Conservation (phyloP, 1,284 basidiomycete genomes). For the Cryptococcus sp. region DNA sequence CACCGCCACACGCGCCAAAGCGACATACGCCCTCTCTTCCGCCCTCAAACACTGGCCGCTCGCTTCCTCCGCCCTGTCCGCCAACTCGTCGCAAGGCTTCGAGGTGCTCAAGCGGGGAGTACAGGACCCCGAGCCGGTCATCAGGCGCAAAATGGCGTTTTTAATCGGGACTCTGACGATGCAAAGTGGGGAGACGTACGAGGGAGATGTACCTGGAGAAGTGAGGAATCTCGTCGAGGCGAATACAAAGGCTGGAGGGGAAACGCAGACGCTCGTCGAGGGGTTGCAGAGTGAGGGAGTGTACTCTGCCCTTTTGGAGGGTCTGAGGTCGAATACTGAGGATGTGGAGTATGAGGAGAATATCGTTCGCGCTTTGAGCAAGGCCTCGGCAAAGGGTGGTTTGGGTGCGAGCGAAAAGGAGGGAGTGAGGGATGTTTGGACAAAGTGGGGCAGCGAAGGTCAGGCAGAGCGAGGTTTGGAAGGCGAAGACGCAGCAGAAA, state of each 20-base stretch:
- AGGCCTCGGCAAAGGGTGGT: conserved; percentile 35
- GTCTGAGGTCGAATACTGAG: conserved; percentile 46
- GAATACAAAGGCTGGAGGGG: conserved; percentile 8
- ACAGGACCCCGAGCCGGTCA: conserved; percentile 66
- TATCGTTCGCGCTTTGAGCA: conserved; percentile 56
- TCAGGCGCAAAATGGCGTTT: conserved; percentile 81
- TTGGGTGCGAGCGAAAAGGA: conserved; percentile 38
- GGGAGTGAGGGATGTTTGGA: conserved; percentile 28
- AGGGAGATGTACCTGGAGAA: conserved; percentile 41
- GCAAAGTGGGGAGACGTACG: conserved; percentile 54
- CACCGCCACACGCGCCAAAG: conserved; percentile 64
- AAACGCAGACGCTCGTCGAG: conserved; percentile 24
- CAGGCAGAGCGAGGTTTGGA: conserved; percentile 32
- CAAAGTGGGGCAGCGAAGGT: conserved; percentile 27
- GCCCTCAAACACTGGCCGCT: conserved; percentile 63
- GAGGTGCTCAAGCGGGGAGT: conserved; percentile 22
- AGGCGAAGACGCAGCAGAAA: conserved; percentile 28
- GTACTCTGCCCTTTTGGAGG: conserved; percentile 24
- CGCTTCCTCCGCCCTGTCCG: conserved; percentile 21
- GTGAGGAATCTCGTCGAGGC: conserved; percentile 31
- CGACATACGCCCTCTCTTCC: conserved; percentile 79
- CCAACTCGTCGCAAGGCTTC: conserved; percentile 21
- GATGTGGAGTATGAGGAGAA: conserved; percentile 82
- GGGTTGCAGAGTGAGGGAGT: conserved; percentile 27
- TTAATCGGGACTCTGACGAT: conserved; percentile 71